Conservation (phyloP, 352 stramenopile species). For the Blastocystis sp. region DNA sequence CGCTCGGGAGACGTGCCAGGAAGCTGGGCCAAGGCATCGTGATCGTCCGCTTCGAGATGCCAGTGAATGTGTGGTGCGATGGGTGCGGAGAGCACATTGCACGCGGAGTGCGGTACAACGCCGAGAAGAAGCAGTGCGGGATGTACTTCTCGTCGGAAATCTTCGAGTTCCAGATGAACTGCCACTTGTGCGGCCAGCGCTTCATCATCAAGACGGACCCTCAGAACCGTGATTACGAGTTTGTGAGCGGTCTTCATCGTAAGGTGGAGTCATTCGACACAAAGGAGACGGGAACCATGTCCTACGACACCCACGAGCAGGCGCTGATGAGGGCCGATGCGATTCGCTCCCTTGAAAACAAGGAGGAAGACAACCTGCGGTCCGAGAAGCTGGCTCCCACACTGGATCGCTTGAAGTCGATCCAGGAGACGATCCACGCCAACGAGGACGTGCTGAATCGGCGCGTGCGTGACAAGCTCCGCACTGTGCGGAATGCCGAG, state of each 20-base stretch:
- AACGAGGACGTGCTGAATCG: slow-evolving; percentile 79
- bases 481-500: slow-evolving; percentile 47
- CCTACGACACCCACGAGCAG: slow-evolving; percentile 72
- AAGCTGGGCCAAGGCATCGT: slow-evolving; percentile 85
- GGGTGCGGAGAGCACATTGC: slow-evolving; percentile 76
- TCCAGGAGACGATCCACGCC: slow-evolving; percentile 77
- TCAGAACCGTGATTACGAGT: slow-evolving; percentile 82
- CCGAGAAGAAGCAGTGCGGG: slow-evolving; percentile 85
- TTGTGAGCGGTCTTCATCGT: slow-evolving; percentile 82
- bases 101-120: slow-evolving; percentile 90
- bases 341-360: slow-evolving; percentile 80
- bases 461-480: slow-evolving; percentile 36
- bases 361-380: slow-evolving; percentile 76
- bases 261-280: slow-evolving; percentile 77
- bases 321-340: slow-evolving; percentile 75
- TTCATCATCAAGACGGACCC: slow-evolving; percentile 93
- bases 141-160: slow-evolving; percentile 86
- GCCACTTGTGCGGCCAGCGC: slow-evolving; percentile 79
- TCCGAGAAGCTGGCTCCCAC: slow-evolving; percentile 74
- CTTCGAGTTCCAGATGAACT: slow-evolving; percentile 90
- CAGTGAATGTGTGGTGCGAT: slow-evolving; percentile 88
- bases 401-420: slow-evolving; percentile 75
- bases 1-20: slow-evolving; percentile 79
- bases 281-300: slow-evolving; percentile 69
- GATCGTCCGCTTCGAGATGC: slow-evolving; percentile 95